Evolutionary conservation across 495 filamentous ascomycete species (phyloP).

Genomic region (Xylaria venustula): DNA sequence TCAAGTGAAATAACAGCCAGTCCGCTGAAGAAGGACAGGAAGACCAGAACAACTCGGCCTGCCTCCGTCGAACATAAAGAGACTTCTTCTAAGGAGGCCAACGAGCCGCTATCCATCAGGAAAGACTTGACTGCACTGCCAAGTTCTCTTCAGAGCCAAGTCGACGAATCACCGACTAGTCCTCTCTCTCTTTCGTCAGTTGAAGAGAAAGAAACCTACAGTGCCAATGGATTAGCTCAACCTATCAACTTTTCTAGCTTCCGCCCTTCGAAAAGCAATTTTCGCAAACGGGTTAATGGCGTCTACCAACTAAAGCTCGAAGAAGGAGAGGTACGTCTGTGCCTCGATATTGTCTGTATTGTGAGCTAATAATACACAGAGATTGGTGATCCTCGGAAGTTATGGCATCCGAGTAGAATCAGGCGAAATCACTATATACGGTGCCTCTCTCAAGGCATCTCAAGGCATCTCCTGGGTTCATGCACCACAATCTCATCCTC

Average conservation of each 20-base stretch:
- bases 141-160: background rate
- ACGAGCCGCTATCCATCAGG: background rate
- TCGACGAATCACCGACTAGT: slow-evolving; percentile 10
- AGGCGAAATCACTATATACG: slow-evolving; percentile 62
- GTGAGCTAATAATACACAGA: slow-evolving; percentile 41
- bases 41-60: background rate
- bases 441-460: slow-evolving; percentile 59
- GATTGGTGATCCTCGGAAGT: slow-evolving; percentile 66
- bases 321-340: slow-evolving; percentile 47
- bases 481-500: slow-evolving; percentile 72
- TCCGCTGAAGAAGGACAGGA: slow-evolving; percentile 8
- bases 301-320: slow-evolving; percentile 32
- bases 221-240: background rate
- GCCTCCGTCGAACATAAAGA: background rate
- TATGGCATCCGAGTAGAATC: slow-evolving; percentile 67
- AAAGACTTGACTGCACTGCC: background rate
- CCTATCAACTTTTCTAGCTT: slow-evolving; percentile 42
- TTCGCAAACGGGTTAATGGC: slow-evolving; percentile 36
- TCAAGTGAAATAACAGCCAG: background rate
- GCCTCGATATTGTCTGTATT: background rate
- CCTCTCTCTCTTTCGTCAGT: slow-evolving; percentile 16
- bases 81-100: background rate
- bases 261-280: slow-evolving; percentile 42
- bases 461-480: slow-evolving; percentile 59
- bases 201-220: slow-evolving; percentile 8